Evolutionary conservation across 2,329 filamentous ascomycete genomes (phyloP).

Genomic region (Fusarium sublunatum): DNA sequence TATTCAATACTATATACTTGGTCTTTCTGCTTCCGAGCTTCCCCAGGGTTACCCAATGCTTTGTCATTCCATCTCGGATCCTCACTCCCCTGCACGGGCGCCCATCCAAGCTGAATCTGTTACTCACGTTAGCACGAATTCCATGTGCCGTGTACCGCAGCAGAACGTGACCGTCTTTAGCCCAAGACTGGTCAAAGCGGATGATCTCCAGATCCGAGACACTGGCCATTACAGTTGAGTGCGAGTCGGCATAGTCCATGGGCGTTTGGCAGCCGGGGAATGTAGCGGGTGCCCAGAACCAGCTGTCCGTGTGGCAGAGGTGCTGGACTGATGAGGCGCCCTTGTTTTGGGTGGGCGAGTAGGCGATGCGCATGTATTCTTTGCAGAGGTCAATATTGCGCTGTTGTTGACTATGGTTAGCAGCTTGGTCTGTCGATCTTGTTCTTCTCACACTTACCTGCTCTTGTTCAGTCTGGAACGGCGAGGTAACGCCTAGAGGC

Average conservation of each 20-base stretch:
- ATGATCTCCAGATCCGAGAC: constrained; percentile 38
- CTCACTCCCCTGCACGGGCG: constrained; percentile 37
- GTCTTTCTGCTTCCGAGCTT: constrained; percentile 9
- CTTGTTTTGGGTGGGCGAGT: constrained; percentile 27
- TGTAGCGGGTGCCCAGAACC: constrained; percentile 35
- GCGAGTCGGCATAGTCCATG: constrained; percentile 42
- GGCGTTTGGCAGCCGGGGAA: constrained; percentile 34
- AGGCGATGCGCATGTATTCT: constrained; percentile 33
- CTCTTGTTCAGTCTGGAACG: constrained; percentile 18
- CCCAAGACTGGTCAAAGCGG: constrained; percentile 41
- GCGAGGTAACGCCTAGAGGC: constrained; percentile 10
- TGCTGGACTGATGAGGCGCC: constrained; percentile 24
- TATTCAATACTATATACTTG: neutral
- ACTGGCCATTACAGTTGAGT: constrained; percentile 38
- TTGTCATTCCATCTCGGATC: constrained; percentile 41
- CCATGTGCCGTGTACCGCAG: constrained; percentile 42
- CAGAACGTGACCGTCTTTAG: constrained; percentile 40
- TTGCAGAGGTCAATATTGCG: constrained; percentile 25
- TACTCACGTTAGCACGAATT: constrained; percentile 14
- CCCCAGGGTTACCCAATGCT: constrained; percentile 25
- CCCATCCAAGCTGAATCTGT: constrained; percentile 43
- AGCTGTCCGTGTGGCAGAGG: constrained; percentile 31
- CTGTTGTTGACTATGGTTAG: neutral
- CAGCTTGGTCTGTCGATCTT: neutral
- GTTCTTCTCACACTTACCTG: constrained; percentile 1